These are phyloP conservation scores for Lactarius hatsudake DNA, from an alignment of 768 basidiomycete species.

Conservation along the genomic window DNA sequence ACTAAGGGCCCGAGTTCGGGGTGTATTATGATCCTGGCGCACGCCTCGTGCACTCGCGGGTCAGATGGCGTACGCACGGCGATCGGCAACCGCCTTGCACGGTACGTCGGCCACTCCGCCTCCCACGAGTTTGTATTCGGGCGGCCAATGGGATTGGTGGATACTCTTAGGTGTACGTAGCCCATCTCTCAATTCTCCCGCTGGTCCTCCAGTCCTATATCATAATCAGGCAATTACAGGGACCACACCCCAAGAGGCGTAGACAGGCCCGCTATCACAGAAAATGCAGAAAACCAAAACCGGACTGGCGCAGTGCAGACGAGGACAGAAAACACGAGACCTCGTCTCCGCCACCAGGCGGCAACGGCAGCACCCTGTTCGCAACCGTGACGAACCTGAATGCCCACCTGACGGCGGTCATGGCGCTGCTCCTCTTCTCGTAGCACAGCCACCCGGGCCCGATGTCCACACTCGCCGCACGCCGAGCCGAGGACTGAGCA, in stretches of 20 bases:
- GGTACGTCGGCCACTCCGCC: neutral
- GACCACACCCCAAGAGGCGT: conserved; percentile 19
- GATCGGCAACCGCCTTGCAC: too few relatives aligned
- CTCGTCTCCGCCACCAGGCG: conserved; percentile 25
- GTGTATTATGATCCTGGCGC: too few relatives aligned
- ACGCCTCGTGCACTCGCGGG: too few relatives aligned
- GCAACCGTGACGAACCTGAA: conserved; percentile 49
- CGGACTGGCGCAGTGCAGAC: neutral
- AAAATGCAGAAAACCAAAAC: neutral
- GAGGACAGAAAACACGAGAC: conserved; percentile 38
- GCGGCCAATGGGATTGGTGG: conserved; percentile 34
- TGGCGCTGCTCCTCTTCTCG: conserved; percentile 67
- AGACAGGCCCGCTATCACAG: neutral
- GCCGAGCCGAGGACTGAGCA: conserved; percentile 8
- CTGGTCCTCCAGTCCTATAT: neutral
- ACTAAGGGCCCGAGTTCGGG: too few relatives aligned
- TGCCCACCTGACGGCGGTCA: conserved; percentile 58
- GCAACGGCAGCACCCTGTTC: neutral
- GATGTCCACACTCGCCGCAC: conserved; percentile 57
- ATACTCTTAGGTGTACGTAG: neutral
- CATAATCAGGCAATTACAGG: neutral
- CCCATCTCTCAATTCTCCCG: neutral
- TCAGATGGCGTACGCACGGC: too few relatives aligned
- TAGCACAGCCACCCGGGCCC: conserved; percentile 85
- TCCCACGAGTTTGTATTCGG: conserved; percentile 67